Conservation (phyloP, 225 moss, liverwort and hornwort genomes). For the Straminergon stramineum region DNA sequence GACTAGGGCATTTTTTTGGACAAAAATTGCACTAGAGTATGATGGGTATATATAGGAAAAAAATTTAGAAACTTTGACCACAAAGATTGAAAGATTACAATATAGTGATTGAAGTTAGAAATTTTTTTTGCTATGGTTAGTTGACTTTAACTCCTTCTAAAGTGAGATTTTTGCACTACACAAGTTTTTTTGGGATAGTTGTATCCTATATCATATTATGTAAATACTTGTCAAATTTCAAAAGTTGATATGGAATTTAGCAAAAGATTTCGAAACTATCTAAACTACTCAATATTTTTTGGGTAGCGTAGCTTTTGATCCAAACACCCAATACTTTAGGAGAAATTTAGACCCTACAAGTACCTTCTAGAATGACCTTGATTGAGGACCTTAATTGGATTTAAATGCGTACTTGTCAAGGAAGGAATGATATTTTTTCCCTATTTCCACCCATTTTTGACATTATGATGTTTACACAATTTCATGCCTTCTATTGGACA, state of each 20-base stretch:
- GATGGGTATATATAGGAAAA: fast-evolving
- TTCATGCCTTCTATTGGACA: no score
- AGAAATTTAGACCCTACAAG: no score
- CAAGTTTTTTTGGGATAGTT: neutral
- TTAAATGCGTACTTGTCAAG: no score
- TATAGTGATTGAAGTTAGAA: neutral
- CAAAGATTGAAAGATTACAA: neutral
- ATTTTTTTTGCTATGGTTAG: fast-evolving
- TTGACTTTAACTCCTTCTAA: neutral
- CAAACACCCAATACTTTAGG: fast-evolving
- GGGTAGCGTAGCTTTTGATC: neutral
- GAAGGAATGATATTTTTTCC: no score
- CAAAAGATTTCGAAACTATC: neutral
- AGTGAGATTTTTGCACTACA: neutral
- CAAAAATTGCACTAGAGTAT: fast-evolving
- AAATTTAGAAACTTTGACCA: fast-evolving
- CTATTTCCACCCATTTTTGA: no score
- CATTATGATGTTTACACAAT: no score
- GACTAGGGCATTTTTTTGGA: fast-evolving
- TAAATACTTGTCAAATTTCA: neutral
- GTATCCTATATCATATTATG: neutral
- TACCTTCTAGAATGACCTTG: no score
- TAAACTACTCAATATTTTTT: neutral
- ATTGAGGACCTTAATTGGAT: no score
- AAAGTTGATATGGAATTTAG: neutral